Base-by-base conservation (phyloP, 139 green algal genomes). In the Zygnema circumcarinatum region DNA sequence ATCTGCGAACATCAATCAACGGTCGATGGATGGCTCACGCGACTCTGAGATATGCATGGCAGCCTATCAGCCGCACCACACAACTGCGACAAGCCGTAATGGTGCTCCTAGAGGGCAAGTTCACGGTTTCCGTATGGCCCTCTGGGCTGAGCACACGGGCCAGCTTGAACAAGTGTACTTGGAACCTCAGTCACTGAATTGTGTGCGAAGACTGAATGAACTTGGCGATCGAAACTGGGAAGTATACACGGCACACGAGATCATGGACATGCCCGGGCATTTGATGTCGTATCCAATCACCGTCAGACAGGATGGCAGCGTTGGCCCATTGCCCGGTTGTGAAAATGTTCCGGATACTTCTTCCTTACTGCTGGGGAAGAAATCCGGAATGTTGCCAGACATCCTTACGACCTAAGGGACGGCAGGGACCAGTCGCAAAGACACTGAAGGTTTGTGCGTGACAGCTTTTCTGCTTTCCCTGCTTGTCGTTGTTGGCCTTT, bases 11-110 rank as follows among this genome's bases (percentile, higher is more conserved):
- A 90, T 91, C 54, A 95, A 95, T 79, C 78, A 89, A 79, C 75
- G 84, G 0, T 89, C 83, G 31, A 39, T 76, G 62, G 82, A 81
- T 21, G 93, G 92, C 67, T 81, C 67, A 1, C 81, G 93, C 1
- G 93, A 95, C 90, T 94, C 90, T 16, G 93, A 95, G 90, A 87
- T 94, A 1, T 87, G 85, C 32, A 90, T 94, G 20, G 93, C 88
- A 1, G 74, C 79, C 0, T 93, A 81, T 75, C 93, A 95, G 91
- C 82, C 87, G 0, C 80, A 91, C 20, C 90, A 73, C 39, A 89
- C 86, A 33, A 38, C 1, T n/a, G 1, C 40, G 81, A 35, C 68
- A 82, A n/a, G 39, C 69, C 36, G 39, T 83, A 1, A 87, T 7
- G 16, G 53, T 0, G 31, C 2, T 20, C 20, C 25, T 1, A 68